These are phyloP conservation scores for Tricholomella constricta DNA, from an alignment of 768 basidiomycete genomes.

Conservation along the genomic window DNA sequence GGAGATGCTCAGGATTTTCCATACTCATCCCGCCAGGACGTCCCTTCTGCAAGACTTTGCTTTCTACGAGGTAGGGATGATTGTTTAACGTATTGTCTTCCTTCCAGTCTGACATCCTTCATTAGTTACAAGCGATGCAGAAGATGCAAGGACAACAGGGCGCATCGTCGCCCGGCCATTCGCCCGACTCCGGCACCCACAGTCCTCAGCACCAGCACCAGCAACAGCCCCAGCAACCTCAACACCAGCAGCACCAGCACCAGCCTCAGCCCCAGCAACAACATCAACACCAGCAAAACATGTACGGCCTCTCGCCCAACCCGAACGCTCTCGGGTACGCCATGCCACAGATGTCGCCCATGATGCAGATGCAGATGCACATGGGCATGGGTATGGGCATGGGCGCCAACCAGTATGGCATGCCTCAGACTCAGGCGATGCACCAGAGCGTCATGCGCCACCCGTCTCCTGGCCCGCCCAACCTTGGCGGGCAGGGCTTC, in stretches of 20 bases:
- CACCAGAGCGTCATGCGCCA: conserved; percentile 86
- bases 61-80: conserved; percentile 76
- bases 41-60: conserved; percentile 93
- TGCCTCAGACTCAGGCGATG: conserved; percentile 70
- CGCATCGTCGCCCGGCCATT: conserved; percentile 39
- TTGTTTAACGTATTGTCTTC: not conserved
- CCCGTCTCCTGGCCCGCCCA: conserved; percentile 40
- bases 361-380: conserved; percentile 62
- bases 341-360: conserved; percentile 60
- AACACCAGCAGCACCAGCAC: conserved; percentile 27
- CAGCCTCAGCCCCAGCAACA: conserved; percentile 37
- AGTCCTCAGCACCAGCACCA: conserved; percentile 43
- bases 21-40: conserved; percentile 89
- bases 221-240: conserved; percentile 38
- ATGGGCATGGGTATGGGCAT: conserved; percentile 52
- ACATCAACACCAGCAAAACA: conserved; percentile 45
- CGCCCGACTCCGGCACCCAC: conserved; percentile 34
- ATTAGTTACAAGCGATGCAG: conserved; percentile 83
- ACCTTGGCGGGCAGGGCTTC: conserved; percentile 42
- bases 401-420: conserved; percentile 51
- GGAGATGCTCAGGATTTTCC: conserved; percentile 96
- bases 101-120: not conserved
- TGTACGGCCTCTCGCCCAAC: conserved; percentile 47
- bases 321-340: conserved; percentile 58
- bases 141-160: conserved; percentile 52